A percentile compares a stretch with the other conserved stretches of the same genome.
Evolutionary conservation across 140 eudicot genomes (phyloP).

Genomic region (Flaveria floridana): DNA sequence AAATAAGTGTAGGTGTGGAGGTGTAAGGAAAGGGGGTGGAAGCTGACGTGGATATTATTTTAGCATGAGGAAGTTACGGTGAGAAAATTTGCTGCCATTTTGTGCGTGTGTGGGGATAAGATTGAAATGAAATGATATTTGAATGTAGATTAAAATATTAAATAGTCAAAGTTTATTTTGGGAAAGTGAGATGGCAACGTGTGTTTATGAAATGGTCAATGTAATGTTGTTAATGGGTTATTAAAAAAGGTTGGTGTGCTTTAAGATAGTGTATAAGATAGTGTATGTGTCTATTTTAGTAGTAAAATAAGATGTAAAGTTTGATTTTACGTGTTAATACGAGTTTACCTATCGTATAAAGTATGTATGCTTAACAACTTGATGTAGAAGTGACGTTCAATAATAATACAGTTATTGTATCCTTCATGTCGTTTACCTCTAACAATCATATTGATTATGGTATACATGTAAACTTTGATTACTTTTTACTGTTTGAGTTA

Average conservation of each 20-base stretch:
- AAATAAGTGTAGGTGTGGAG: constrained; percentile 21
- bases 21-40: constrained; percentile 33
- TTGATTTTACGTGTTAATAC: neutral
- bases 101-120: constrained; percentile 29
- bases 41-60: constrained; percentile 18
- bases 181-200: constrained; percentile 24
- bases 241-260: neutral
- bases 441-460: too few species aligned
- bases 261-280: too few species aligned
- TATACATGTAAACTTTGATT: too few species aligned
- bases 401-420: too few species aligned
- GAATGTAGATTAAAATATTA: neutral
- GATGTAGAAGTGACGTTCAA: neutral
- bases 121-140: neutral
- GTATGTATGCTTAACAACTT: too few species aligned
- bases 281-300: neutral
- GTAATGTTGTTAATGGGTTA: neutral
- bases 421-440: too few species aligned
- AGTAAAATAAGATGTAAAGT: too few species aligned
- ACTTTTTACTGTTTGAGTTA: too few species aligned
- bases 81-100: constrained; percentile 12
- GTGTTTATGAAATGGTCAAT: constrained; percentile 33
- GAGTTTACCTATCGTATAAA: too few species aligned
- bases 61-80: constrained; percentile 19
- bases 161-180: constrained; percentile 26